These are phyloP conservation scores for Zea mays DNA, from an alignment of 176 grass and related monocot genomes.

Conservation along the genomic window Zm-B73-REFERENCE-NAM-5.0 NC_050096.1:297954501-297955000, in stretches of 20 bases:
- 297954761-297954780: too few relatives aligned
- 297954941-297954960: slow-evolving; percentile 18
- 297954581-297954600: background rate
- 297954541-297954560: background rate
- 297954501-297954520: background rate
- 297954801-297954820: too few relatives aligned
- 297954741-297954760: too few relatives aligned
- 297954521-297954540: background rate
- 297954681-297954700: too few relatives aligned
- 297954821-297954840: background rate
- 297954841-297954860: background rate
- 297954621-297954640: slow-evolving; percentile 11
- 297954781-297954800: too few relatives aligned
- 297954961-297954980: slow-evolving; percentile 48
- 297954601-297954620: slow-evolving; percentile 4
- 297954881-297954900: slow-evolving; percentile 26
- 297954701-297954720: too few relatives aligned
- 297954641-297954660: background rate
- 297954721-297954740: too few relatives aligned
- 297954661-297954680: too few relatives aligned
- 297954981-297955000: slow-evolving; percentile 93
- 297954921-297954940: background rate
- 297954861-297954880: slow-evolving; percentile 2
- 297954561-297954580: slow-evolving; percentile 6
- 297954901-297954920: background rate